Base-by-base conservation (phyloP, 148 eudicot species). In the Bassia scoparia region DNA sequence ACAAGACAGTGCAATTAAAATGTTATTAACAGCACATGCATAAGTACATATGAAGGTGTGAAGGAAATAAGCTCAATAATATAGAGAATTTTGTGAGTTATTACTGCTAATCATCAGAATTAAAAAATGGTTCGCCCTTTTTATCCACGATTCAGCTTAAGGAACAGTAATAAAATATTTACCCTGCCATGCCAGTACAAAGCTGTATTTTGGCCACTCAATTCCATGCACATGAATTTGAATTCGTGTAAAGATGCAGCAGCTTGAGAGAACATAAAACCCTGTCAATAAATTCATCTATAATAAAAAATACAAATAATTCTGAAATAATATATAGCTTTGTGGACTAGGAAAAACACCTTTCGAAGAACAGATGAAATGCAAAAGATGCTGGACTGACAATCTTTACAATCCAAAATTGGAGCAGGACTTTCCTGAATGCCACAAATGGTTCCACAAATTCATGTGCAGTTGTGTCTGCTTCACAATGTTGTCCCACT, bases 131-230 rank as follows among this genome's bases (percentile, higher is more conserved):
- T 12, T 33, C 44, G 53, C 12, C 55, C 1, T 11, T 52, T 41
- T n/a, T 3, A 35, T 24, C 63, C 52, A n/a, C 11, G 24, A 2
- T 69, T 17, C 27, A 63, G 38, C 24, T 33, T 18, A 43, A 23
- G 12, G 72, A 52, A 69, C 24, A 61, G 59, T 41, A 62, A 23
- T 38, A 50, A 68, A 68, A 49, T 12, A 20, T 48, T 80, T 91
- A 95, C 98, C 90, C 93, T 87, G 80, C 97, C 98, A 73, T 81
- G 85, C 97, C 93, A 95, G 78, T 95, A 92, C 63, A 88, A 74
- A 71, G 77, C 81, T 67, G 86, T 74, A 73, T 86, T 66, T 72
- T 82, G 84, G 70, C 83, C 81, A 74, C 85, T 87, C 41, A 68
- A 70, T 59, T 80, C 87, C 62, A 79, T 67, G 78, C 91, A 87